A percentile compares a stretch with the other conserved stretches of the same genome.
These are phyloP conservation scores for Macrolepiota fuliginosa DNA, from an alignment of 768 basidiomycete species.

Conservation along the genomic window DNA sequence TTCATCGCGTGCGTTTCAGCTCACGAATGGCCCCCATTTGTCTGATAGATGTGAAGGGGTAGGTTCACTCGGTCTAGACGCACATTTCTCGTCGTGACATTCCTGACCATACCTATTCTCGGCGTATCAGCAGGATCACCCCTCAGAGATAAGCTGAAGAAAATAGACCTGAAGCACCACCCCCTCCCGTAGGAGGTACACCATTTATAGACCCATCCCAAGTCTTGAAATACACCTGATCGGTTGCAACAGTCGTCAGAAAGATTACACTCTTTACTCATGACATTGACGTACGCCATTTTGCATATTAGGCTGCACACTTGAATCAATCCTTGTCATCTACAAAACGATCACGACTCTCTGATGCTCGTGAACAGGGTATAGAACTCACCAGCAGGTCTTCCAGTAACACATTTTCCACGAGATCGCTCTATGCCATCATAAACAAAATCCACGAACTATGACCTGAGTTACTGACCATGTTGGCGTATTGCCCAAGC, in stretches of 20 bases:
- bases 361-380: not conserved
- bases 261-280: not conserved
- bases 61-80: slow-evolving; percentile 41
- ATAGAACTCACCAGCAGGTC: not conserved
- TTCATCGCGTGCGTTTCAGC: not conserved
- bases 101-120: slow-evolving; percentile 40
- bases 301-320: slow-evolving; percentile 55
- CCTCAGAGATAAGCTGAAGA: not conserved
- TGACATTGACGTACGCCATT: slow-evolving; percentile 38
- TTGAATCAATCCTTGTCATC: slow-evolving; percentile 46
- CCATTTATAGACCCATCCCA: slow-evolving; percentile 54
- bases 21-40: slow-evolving; percentile 13
- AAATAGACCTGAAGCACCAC: slow-evolving; percentile 44
- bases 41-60: slow-evolving; percentile 10
- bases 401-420: slow-evolving; percentile 37
- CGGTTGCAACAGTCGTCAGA: not conserved
- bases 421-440: slow-evolving; percentile 17
- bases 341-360: slow-evolving; percentile 14
- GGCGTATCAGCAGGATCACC: slow-evolving; percentile 3
- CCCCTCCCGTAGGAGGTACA: slow-evolving; percentile 53
- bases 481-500: slow-evolving; percentile 52
- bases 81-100: slow-evolving; percentile 42
- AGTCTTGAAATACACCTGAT: slow-evolving; percentile 54
- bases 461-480: slow-evolving; percentile 30
- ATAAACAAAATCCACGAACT: not conserved